Percentiles rank a stretch among this genome's conserved stretches.
These are phyloP conservation scores for Didymella glomerata DNA, from an alignment of 2,329 filamentous ascomycete species.

Conservation along the genomic window DNA sequence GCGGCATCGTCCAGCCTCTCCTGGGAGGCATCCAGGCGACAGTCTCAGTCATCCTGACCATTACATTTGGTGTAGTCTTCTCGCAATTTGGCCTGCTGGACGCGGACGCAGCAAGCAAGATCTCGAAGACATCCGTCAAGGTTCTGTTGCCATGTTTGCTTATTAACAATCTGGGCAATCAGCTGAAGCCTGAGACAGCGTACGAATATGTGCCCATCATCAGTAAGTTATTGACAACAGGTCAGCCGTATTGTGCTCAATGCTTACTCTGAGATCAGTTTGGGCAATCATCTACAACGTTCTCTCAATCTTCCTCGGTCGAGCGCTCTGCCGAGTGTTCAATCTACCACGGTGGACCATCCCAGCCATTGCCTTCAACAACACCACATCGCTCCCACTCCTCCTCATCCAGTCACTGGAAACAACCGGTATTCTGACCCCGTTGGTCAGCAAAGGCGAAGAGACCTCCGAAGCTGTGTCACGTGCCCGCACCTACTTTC, in stretches of 20 bases:
- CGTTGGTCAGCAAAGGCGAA: slow-evolving; percentile 57
- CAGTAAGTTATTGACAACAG: slow-evolving; percentile 41
- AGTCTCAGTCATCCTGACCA: slow-evolving; percentile 63
- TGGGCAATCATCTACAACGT: slow-evolving; percentile 62
- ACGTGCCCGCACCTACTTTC: slow-evolving; percentile 70
- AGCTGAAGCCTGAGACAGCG: slow-evolving; percentile 59
- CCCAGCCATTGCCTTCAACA: slow-evolving; percentile 65
- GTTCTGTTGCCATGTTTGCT: slow-evolving; percentile 64
- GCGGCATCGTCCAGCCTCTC: slow-evolving; percentile 50
- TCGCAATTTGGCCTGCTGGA: slow-evolving; percentile 61
- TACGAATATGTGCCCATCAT: slow-evolving; percentile 60
- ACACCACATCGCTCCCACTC: slow-evolving; percentile 64
- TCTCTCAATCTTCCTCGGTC: slow-evolving; percentile 59
- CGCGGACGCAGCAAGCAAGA: slow-evolving; percentile 59
- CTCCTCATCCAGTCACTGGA: slow-evolving; percentile 62
- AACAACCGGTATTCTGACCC: slow-evolving; percentile 64
- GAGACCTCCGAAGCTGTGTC: slow-evolving; percentile 59
- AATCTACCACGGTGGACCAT: slow-evolving; percentile 63
- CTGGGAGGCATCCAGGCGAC: slow-evolving; percentile 64
- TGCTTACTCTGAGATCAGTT: slow-evolving; percentile 45
- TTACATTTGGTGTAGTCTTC: slow-evolving; percentile 61
- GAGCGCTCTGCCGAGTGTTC: slow-evolving; percentile 55
- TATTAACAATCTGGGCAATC: slow-evolving; percentile 62
- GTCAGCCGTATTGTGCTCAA: background rate
- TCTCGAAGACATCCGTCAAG: slow-evolving; percentile 62